These are phyloP conservation scores for Fraxinus nigra DNA, from an alignment of 305 asterid genomes.

Conservation along the genomic window DNA sequence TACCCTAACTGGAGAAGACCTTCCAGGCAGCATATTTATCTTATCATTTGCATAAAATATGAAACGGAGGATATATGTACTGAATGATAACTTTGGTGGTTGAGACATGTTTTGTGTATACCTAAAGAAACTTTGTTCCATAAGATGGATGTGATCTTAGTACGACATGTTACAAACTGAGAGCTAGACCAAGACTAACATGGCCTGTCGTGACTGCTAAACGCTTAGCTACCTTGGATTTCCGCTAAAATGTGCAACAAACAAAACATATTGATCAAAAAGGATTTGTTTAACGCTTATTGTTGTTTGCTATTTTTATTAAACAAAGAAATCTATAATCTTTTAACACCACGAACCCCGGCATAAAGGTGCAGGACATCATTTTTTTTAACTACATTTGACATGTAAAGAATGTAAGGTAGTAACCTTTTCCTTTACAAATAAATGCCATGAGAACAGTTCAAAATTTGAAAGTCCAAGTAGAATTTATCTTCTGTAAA, in stretches of 20 bases:
- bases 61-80: not conserved
- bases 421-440: not conserved
- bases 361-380: not conserved
- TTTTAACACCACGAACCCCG: not conserved
- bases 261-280: not conserved
- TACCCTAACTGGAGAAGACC: not conserved
- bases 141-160: not conserved
- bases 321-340: not conserved
- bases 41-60: not conserved
- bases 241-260: not conserved
- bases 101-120: not conserved
- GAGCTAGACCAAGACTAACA: not conserved
- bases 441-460: not conserved
- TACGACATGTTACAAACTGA: not conserved
- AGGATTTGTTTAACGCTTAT: not conserved
- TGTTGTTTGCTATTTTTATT: not conserved
- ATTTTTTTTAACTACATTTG: not conserved
- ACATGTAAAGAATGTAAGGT: not conserved
- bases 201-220: not conserved
- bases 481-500: not conserved
- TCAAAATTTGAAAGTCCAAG: not conserved
- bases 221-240: not conserved
- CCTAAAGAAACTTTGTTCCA: not conserved
- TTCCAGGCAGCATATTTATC: not conserved
- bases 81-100: not conserved